These are phyloP conservation scores for Penicillium sp. DNA, from an alignment of 2,329 filamentous ascomycete genomes.

Conservation along the genomic window DNA sequence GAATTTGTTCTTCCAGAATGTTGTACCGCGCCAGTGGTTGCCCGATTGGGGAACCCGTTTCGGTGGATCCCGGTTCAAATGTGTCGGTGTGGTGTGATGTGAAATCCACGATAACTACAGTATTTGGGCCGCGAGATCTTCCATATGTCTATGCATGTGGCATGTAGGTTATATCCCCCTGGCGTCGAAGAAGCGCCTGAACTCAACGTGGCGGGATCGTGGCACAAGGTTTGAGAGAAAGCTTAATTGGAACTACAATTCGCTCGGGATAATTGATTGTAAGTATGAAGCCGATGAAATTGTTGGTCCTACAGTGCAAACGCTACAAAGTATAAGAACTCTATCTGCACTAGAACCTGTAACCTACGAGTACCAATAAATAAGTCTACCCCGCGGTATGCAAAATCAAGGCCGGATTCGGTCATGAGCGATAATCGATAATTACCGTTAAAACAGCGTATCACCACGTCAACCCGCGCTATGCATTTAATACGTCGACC, in stretches of 20 bases:
- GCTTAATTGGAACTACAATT: neutral
- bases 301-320: neutral
- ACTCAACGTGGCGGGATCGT: neutral
- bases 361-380: neutral
- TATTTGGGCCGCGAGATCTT: neutral
- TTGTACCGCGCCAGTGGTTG: constrained; percentile 8
- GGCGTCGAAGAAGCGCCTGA: neutral
- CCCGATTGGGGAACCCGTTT: constrained; percentile 12
- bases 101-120: too few relatives aligned
- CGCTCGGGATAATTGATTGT: neutral
- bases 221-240: neutral
- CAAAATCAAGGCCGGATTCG: neutral
- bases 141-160: neutral
- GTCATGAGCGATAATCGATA: neutral
- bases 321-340: neutral
- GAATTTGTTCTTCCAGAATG: neutral
- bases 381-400: neutral
- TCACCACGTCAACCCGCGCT: neutral
- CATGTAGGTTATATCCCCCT: neutral
- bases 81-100: neutral
- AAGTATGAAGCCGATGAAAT: neutral
- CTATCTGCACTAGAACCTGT: neutral
- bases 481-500: neutral
- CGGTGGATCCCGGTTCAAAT: constrained; percentile 1
- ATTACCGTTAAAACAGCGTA: neutral